Conservation (phyloP, 2,329 filamentous ascomycete species). For the Clarireedia monteithiana region DNA sequence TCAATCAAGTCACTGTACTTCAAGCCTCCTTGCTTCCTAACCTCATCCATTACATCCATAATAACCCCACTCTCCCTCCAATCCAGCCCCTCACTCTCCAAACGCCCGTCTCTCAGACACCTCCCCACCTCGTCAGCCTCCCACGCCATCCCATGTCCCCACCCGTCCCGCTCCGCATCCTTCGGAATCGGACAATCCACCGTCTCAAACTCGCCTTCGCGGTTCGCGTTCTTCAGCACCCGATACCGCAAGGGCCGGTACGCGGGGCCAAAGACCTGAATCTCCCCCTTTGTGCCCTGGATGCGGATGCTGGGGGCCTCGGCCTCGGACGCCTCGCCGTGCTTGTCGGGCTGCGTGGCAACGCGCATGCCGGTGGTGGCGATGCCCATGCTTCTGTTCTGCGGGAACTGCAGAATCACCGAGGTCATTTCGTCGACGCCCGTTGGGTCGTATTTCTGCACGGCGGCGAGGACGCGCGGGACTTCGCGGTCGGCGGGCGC, state of each 20-base stretch:
- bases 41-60: constrained; percentile 45
- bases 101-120: constrained; percentile 53
- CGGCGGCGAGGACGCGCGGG: constrained; percentile 48
- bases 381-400: constrained; percentile 51
- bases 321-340: constrained; percentile 38
- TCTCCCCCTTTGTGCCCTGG: constrained; percentile 58
- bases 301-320: constrained; percentile 51
- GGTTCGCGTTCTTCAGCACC: constrained; percentile 37
- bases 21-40: constrained; percentile 40
- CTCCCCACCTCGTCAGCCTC: constrained; percentile 61
- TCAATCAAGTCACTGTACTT: constrained; percentile 60
- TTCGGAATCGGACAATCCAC: constrained; percentile 37
- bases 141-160: constrained; percentile 63
- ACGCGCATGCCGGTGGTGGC: constrained; percentile 46
- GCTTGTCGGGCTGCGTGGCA: constrained; percentile 39
- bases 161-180: constrained; percentile 21
- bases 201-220: constrained; percentile 22
- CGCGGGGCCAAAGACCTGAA: constrained; percentile 53
- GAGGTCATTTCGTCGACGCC: constrained; percentile 57
- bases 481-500: constrained; percentile 30
- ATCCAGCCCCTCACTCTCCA: constrained; percentile 50
- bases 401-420: constrained; percentile 54
- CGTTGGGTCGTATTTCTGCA: constrained; percentile 51
- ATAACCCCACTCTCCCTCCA: constrained; percentile 58
- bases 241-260: constrained; percentile 47